Evolutionary conservation across 108 stramenopile species (phyloP), one percentile per base, ranked within the genome.

Genomic region (Nitzschia putrida): DNA sequence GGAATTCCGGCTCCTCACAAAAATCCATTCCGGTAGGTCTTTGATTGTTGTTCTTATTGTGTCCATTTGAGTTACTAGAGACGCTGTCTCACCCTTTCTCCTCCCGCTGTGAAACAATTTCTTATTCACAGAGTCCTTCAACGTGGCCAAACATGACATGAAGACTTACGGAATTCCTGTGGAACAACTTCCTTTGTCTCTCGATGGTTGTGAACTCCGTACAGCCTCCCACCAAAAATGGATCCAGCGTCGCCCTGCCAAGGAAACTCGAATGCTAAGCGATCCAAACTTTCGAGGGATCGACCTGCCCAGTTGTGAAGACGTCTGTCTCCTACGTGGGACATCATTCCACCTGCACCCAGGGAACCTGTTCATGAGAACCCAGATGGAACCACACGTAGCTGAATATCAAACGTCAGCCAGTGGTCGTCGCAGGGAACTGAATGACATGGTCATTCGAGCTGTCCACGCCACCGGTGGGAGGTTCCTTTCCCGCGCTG

Each of bases 101-200:
- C 1, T 34, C 29, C n/a, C n/a, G n/a, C n/a, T n/a, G n/a, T n/a
- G n/a, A 34, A 34, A 34, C 29, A 34, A 34, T 34, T 4, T 34
- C 29, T 34, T 34, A 4, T 34, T 34, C 1, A 34, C 4, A 34
- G 29, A 1, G 4, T 34, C 29, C 29, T 34, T 34, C 4, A 4
- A 34, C 4, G 29, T 3, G 29, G 4, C 29, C 29, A 34, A 34
- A 34, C 29, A 4, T 34, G 29, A 34, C 29, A 34, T 72, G 41
- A 49, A 24, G 38, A 42, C 71, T 13, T 63, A 49, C 56, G 71
- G 71, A 16, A 60, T 72, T 34, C 53, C 61, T 16, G 34, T 53
- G n/a, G 49, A 51, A 53, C 41, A 61, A 20, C 59, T 72, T 25
- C 71, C 71, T 8, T n/a, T 52, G 22, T 7, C 57, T 18, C 14